Percentiles rank a stretch among this genome's conserved stretches.
Conservation (phyloP, 2,329 filamentous ascomycete species). For the Alternaria infectoria region DNA sequence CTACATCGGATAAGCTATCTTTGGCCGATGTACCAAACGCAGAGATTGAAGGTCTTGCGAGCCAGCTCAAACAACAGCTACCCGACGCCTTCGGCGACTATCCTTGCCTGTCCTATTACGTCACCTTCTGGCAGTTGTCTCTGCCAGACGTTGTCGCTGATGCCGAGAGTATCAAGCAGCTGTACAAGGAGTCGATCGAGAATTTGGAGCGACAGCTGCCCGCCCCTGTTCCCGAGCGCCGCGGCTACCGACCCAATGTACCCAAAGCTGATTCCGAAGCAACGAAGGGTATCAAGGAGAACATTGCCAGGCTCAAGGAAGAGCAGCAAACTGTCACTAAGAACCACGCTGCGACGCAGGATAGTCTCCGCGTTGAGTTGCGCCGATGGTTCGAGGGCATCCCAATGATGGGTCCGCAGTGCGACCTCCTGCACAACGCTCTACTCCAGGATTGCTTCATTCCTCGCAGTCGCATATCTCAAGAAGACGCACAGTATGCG, state of each 20-base stretch:
- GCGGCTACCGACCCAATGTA: conserved; percentile 61
- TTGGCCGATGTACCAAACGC: conserved; percentile 60
- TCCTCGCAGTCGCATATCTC: conserved; percentile 83
- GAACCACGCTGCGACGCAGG: conserved; percentile 57
- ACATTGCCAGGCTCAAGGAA: conserved; percentile 62
- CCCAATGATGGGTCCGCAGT: conserved; percentile 64
- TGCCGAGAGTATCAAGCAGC: conserved; percentile 67
- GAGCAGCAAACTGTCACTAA: conserved; percentile 62
- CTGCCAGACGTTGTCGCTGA: conserved; percentile 74
- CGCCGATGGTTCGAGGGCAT: conserved; percentile 76
- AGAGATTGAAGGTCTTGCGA: conserved; percentile 75
- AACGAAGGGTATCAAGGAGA: conserved; percentile 75
- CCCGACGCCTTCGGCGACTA: conserved; percentile 70
- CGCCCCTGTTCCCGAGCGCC: conserved; percentile 64
- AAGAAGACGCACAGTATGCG: conserved; percentile 86
- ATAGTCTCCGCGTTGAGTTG: conserved; percentile 76
- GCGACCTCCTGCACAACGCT: conserved; percentile 68
- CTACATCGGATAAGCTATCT: neutral
- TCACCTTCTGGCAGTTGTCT: conserved; percentile 90
- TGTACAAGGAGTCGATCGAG: conserved; percentile 78
- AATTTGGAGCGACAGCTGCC: conserved; percentile 26
- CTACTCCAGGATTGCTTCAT: conserved; percentile 90
- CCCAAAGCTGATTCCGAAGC: conserved; percentile 62
- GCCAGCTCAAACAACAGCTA: conserved; percentile 67
- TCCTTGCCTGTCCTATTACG: conserved; percentile 81